Conservation (phyloP, 129 eudicot species). For the Oenanthe sinensis region DNA sequence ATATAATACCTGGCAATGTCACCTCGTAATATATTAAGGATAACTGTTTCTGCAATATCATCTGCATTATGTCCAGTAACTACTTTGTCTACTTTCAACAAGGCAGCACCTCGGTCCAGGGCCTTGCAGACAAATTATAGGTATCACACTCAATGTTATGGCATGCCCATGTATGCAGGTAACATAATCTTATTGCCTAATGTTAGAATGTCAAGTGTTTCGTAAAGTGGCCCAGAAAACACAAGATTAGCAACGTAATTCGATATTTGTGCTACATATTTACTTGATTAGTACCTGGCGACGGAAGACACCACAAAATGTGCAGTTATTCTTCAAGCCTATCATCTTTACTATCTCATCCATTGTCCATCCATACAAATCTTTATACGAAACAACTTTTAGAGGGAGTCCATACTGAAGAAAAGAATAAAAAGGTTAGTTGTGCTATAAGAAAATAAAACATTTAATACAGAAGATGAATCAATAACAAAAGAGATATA, state of each 20-base stretch:
- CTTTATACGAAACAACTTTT: slow-evolving; percentile 88
- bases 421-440: neutral
- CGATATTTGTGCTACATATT: neutral
- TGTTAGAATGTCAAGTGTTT: neutral
- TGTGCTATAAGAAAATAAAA: neutral
- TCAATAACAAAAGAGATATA: neutral
- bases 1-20: slow-evolving; percentile 81
- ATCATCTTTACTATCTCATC: slow-evolving; percentile 93
- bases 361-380: slow-evolving; percentile 98
- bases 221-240: neutral
- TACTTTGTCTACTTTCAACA: slow-evolving; percentile 87
- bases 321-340: slow-evolving; percentile 92
- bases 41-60: slow-evolving; percentile 93
- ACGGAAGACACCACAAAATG: slow-evolving; percentile 93
- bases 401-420: slow-evolving; percentile 87
- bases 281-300: slow-evolving; percentile 52
- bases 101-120: slow-evolving; percentile 96
- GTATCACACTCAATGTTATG: neutral
- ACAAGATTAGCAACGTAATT: neutral
- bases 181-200: neutral
- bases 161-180: neutral
- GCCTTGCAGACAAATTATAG: slow-evolving; percentile 40
- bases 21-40: slow-evolving; percentile 84
- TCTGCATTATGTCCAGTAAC: slow-evolving; percentile 97
- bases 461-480: neutral